Percentiles rank a stretch among this genome's conserved stretches.
These are phyloP conservation scores for Venturia nashicola DNA, from an alignment of 2,329 filamentous ascomycete species.

Conservation along the genomic window DNA sequence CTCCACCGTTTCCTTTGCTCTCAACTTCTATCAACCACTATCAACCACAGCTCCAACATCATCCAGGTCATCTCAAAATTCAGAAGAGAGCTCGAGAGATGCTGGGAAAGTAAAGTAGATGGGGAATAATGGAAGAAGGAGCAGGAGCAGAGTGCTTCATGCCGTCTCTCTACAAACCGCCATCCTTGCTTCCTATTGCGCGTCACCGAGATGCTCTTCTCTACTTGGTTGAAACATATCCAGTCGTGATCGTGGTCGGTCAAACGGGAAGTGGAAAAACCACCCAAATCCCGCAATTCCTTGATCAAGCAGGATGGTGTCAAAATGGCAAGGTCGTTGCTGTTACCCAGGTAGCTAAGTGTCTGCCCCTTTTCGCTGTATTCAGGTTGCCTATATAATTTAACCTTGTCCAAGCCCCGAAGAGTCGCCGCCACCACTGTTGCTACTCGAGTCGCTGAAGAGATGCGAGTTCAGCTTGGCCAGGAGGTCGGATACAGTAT, in stretches of 20 bases:
- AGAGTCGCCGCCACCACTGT: constrained; percentile 86
- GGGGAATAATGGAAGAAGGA: not conserved
- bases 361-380: not conserved
- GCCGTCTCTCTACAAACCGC: constrained; percentile 70
- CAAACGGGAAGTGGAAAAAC: constrained; percentile 95
- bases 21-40: not conserved
- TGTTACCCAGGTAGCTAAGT: constrained; percentile 67
- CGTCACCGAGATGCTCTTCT: constrained; percentile 68
- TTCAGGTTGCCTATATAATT: constrained; percentile 3
- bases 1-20: not conserved
- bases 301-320: constrained; percentile 84
- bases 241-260: constrained; percentile 80
- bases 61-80: not conserved
- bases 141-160: not conserved
- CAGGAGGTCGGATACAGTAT: constrained; percentile 86
- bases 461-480: constrained; percentile 73
- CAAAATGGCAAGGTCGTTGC: constrained; percentile 70
- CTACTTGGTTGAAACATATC: constrained; percentile 73
- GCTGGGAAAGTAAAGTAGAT: not conserved
- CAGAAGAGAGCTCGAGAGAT: not conserved
- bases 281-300: constrained; percentile 86
- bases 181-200: constrained; percentile 73
- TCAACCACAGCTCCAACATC: not conserved
- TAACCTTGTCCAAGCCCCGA: constrained; percentile 49
- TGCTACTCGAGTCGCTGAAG: constrained; percentile 77